Evolutionary conservation across 2,329 filamentous ascomycete genomes (phyloP).

Genomic region (Nannizziopsis barbatae): DNA sequence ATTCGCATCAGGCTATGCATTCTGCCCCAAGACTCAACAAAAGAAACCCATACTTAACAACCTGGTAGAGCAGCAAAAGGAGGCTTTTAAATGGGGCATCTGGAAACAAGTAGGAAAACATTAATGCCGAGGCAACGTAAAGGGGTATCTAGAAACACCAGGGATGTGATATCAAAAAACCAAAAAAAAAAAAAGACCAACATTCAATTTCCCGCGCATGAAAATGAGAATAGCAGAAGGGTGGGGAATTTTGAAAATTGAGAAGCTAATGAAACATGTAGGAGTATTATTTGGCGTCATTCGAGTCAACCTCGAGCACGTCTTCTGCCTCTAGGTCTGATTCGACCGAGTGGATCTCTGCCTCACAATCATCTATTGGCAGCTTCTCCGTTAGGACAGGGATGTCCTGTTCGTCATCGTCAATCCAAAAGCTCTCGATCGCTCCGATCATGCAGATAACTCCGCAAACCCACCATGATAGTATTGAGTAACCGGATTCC

Average conservation of each 20-base stretch:
- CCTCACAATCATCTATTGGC: slow-evolving; percentile 6
- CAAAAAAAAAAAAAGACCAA: not conserved
- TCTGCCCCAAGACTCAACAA: not conserved
- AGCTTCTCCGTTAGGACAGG: slow-evolving; percentile 3
- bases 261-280: not conserved
- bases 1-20: slow-evolving; percentile 3
- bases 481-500: slow-evolving; percentile 66
- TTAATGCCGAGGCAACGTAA: not conserved
- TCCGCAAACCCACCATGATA: slow-evolving; percentile 88
- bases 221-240: not conserved
- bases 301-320: not conserved
- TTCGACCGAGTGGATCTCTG: not conserved
- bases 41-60: not conserved
- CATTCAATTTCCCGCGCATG: not conserved
- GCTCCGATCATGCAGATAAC: slow-evolving; percentile 64
- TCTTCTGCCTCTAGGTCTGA: not conserved
- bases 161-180: not conserved
- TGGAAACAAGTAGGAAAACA: slow-evolving; percentile 1
- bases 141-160: slow-evolving; percentile 1
- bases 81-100: too few relatives aligned
- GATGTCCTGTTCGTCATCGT: slow-evolving; percentile 42
- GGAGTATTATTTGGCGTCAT: not conserved
- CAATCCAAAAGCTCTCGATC: slow-evolving; percentile 62
- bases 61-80: not conserved
- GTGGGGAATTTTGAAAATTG: not conserved